Evolutionary conservation across 768 basidiomycete genomes (phyloP).

Genomic region (Leucocoprinus birnbaumii): DNA sequence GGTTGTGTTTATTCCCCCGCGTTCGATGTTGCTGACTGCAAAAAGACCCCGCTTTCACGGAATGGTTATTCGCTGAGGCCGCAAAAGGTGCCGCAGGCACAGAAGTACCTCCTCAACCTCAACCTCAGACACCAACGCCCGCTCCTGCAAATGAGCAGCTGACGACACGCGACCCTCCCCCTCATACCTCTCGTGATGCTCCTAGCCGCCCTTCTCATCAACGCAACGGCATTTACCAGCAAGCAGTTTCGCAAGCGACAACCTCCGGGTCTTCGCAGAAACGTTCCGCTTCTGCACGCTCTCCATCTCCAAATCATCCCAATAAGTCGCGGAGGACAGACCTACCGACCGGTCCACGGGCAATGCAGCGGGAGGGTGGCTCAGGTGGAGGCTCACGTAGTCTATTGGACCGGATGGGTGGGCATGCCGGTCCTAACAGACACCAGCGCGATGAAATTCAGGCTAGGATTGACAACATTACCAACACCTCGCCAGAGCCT

Average conservation of each 20-base stretch:
- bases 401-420: slow-evolving; percentile 81
- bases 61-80: slow-evolving; percentile 85
- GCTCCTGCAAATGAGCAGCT: slow-evolving; percentile 1
- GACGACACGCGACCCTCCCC: slow-evolving; percentile 20
- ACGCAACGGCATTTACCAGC: slow-evolving; percentile 66
- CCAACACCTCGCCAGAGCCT: slow-evolving; percentile 50
- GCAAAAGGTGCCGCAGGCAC: slow-evolving; percentile 62
- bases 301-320: slow-evolving; percentile 62
- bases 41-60: slow-evolving; percentile 78
- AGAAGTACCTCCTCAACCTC: slow-evolving; percentile 36
- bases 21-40: slow-evolving; percentile 11
- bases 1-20: slow-evolving; percentile 16
- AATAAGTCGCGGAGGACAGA: slow-evolving; percentile 74
- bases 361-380: slow-evolving; percentile 58
- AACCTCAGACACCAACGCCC: slow-evolving; percentile 24
- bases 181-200: slow-evolving; percentile 31
- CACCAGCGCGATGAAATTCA: slow-evolving; percentile 68
- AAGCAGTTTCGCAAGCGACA: slow-evolving; percentile 64
- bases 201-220: slow-evolving; percentile 45
- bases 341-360: slow-evolving; percentile 82
- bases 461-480: slow-evolving; percentile 77
- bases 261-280: slow-evolving; percentile 53
- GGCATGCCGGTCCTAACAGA: slow-evolving; percentile 37
- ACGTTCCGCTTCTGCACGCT: slow-evolving; percentile 62
- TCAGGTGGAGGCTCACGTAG: slow-evolving; percentile 46